Evolutionary conservation across 106 monocot genomes (phyloP), one percentile per base, ranked within the genome.

Genomic region (Allium fistulosum): DNA sequence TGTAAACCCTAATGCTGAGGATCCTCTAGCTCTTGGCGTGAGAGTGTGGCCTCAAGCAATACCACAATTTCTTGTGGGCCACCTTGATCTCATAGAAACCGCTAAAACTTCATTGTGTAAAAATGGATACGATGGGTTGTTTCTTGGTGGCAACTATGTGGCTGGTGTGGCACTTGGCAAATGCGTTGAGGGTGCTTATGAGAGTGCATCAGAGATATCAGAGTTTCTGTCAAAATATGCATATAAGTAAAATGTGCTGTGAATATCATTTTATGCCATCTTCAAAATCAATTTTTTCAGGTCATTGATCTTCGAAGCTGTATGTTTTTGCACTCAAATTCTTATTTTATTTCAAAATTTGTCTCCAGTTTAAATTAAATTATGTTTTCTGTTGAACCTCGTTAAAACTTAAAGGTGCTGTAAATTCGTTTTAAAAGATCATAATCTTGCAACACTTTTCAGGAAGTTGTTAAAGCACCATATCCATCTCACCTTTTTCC

Each of bases 91-190:
- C 55, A 72, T 97, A 11, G 87, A 99, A 71, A 61, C 83, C 55
- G 92, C 92, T 27, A 84, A 68, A 73, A 65, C 67, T 58, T 82
- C 87, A 48, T 80, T 99, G 10, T n/a, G 37, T 12, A 80, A 53
- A 69, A 87, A 70, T 14, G 87, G 92, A 26, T 79, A 77, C 12
- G 75, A 90, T 10, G 97, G 97, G 27, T 57, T 99, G 47, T 92
- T 99, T 75, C 82, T 99, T 3, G 92, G 92, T 59, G 97, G 92
- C 59, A 99, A 99, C 72, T 99, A 99, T 47, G 97, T 90, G n/a
- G 82, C 89, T 11, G 92, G 97, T 46, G 97, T 92, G 11, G 92
- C 97, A 51, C 74, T 99, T 58, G 97, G 97, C 15, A 77, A 87
- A 49, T 99, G 92, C 7, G 80, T 97, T 0, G 96, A 92, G 72